Evolutionary conservation across 345 rosid genomes (phyloP).

Genomic region (Iberis pinnata): DNA sequence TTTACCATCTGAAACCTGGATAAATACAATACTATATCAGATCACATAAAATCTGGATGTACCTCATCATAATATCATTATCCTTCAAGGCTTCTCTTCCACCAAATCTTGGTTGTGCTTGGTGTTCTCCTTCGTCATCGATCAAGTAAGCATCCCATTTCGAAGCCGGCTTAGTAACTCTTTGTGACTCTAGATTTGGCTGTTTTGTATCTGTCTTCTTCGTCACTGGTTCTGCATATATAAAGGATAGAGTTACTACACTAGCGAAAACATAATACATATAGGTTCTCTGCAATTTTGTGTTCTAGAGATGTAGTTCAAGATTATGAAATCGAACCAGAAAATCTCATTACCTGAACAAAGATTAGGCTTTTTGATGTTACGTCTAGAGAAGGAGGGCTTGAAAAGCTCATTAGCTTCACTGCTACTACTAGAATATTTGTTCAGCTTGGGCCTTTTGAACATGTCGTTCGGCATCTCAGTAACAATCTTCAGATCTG

Average conservation of each 20-base stretch:
- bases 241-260: neutral
- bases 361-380: neutral
- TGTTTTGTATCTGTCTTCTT: slow-evolving; percentile 7
- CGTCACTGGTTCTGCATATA: slow-evolving; percentile 10
- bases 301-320: too few species aligned
- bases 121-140: slow-evolving; percentile 20
- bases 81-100: neutral
- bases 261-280: neutral
- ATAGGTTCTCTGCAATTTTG: too few species aligned
- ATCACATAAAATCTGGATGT: slow-evolving; percentile 61
- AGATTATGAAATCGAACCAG: too few species aligned
- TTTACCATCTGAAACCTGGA: neutral
- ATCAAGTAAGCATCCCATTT: slow-evolving; percentile 44
- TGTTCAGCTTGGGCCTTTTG: slow-evolving; percentile 49
- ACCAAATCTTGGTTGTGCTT: neutral
- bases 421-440: slow-evolving; percentile 3
- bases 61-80: slow-evolving; percentile 44
- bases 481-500: slow-evolving; percentile 40
- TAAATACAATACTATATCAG: neutral
- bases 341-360: neutral
- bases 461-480: slow-evolving; percentile 40
- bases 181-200: neutral
- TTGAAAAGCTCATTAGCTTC: slow-evolving; percentile 16
- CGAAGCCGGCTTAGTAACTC: slow-evolving; percentile 20
- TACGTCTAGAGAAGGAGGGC: slow-evolving; percentile 33